Percentiles rank a stretch among this genome's conserved stretches.
These are phyloP conservation scores for Solanum ahanhuiri DNA, from an alignment of 257 asterid genomes.

Conservation along the genomic window DNA sequence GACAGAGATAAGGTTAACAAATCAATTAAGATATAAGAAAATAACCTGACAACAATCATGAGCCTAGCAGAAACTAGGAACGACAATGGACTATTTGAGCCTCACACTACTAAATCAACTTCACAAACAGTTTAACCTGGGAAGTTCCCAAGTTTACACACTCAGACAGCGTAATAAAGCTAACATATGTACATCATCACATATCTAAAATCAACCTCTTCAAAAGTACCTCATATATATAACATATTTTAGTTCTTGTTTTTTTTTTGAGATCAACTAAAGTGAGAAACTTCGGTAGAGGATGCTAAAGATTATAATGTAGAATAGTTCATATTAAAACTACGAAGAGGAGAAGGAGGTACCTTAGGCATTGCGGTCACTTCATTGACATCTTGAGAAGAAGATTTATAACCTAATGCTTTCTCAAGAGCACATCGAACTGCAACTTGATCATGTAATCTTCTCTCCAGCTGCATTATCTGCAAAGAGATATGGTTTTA, in stretches of 20 bases:
- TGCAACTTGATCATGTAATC: slow-evolving; percentile 70
- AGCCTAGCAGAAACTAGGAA: background rate
- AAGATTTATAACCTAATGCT: slow-evolving; percentile 69
- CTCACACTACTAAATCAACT: background rate
- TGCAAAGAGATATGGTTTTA: slow-evolving; percentile 7
- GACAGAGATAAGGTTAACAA: background rate
- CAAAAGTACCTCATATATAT: background rate
- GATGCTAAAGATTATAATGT: background rate
- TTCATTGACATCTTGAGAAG: slow-evolving; percentile 25
- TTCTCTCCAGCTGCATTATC: slow-evolving; percentile 74
- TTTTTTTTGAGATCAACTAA: background rate
- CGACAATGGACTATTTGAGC: background rate
- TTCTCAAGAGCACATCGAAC: slow-evolving; percentile 81
- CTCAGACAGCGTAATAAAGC: background rate
- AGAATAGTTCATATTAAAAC: background rate
- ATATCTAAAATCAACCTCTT: background rate
- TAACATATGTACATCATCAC: background rate
- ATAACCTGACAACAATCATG: background rate
- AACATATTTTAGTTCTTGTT: background rate
- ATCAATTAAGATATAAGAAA: background rate
- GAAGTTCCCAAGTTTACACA: background rate
- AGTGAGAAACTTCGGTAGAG: background rate
- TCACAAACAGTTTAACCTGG: background rate
- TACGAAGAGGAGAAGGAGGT: background rate
- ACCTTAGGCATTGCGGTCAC: slow-evolving; percentile 73